Evolutionary conservation across 2,329 filamentous ascomycete genomes (phyloP).

Genomic region (Fusarium sp.): DNA sequence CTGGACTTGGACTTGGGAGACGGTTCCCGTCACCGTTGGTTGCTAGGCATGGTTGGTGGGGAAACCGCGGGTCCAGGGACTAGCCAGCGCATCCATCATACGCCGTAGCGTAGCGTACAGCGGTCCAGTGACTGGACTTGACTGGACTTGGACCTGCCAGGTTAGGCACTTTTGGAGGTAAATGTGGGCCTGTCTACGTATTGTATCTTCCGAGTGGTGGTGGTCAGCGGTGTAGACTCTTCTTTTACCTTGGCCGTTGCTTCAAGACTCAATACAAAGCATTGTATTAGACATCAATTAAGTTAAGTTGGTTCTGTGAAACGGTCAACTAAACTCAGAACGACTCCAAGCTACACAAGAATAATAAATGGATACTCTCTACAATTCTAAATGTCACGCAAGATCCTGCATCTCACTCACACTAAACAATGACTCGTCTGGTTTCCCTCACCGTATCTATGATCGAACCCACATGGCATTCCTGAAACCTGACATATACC

Average conservation of each 20-base stretch:
- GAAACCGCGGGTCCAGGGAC: slow-evolving; percentile 30
- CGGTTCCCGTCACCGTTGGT: slow-evolving; percentile 25
- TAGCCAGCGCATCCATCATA: slow-evolving; percentile 32
- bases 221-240: slow-evolving; percentile 19
- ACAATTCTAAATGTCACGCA: background rate
- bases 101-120: slow-evolving; percentile 7
- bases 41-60: slow-evolving; percentile 38
- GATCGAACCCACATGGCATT: slow-evolving; percentile 21
- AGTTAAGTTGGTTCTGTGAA: background rate
- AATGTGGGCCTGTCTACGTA: slow-evolving; percentile 18
- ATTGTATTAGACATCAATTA: slow-evolving; percentile 4
- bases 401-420: background rate
- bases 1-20: slow-evolving; percentile 10
- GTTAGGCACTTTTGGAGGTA: slow-evolving; percentile 15
- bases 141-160: slow-evolving; percentile 24
- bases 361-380: too few relatives aligned
- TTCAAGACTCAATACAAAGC: slow-evolving; percentile 2
- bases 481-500: slow-evolving; percentile 2
- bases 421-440: slow-evolving; percentile 10
- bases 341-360: background rate
- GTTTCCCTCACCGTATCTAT: slow-evolving; percentile 23
- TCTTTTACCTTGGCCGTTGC: background rate
- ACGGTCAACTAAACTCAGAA: background rate
- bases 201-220: slow-evolving; percentile 4
- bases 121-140: background rate